Evolutionary conservation across 495 filamentous ascomycete genomes (phyloP).

Genomic region (Xylaria grammica): DNA sequence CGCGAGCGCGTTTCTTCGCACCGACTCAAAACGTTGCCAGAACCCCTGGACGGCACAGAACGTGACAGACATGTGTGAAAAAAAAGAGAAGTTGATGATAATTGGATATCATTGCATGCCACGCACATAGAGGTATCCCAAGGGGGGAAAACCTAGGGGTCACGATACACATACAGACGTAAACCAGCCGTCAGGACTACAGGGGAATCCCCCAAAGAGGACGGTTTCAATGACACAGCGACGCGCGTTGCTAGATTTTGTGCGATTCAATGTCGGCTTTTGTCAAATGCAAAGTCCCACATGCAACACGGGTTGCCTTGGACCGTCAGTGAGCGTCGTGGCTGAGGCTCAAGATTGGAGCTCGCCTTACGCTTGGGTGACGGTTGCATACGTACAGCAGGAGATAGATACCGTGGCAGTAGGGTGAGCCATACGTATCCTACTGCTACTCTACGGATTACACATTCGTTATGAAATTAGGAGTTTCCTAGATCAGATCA

Average conservation of each 20-base stretch:
- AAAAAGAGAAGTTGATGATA: slow-evolving; percentile 1
- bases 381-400: neutral
- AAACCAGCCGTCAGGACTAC: neutral
- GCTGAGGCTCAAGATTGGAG: neutral
- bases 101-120: slow-evolving; percentile 12
- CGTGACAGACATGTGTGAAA: slow-evolving; percentile 16
- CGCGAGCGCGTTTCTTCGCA: slow-evolving; percentile 14
- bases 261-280: neutral
- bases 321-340: neutral
- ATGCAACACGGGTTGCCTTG: neutral
- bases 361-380: neutral
- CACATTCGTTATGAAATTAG: neutral
- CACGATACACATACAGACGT: neutral
- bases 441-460: neutral
- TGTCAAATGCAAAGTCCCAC: neutral
- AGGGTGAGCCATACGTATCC: neutral
- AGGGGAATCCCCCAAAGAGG: neutral
- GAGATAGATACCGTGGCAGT: neutral
- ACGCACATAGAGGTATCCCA: slow-evolving; percentile 4
- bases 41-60: slow-evolving; percentile 11
- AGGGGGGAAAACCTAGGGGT: neutral
- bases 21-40: slow-evolving; percentile 11
- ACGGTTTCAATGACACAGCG: neutral
- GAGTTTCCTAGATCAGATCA: slow-evolving; percentile 10
- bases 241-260: neutral